phyloP scores from a whole-genome alignment of 148 eudicot genomes.

The Silene uniflora region DNA sequence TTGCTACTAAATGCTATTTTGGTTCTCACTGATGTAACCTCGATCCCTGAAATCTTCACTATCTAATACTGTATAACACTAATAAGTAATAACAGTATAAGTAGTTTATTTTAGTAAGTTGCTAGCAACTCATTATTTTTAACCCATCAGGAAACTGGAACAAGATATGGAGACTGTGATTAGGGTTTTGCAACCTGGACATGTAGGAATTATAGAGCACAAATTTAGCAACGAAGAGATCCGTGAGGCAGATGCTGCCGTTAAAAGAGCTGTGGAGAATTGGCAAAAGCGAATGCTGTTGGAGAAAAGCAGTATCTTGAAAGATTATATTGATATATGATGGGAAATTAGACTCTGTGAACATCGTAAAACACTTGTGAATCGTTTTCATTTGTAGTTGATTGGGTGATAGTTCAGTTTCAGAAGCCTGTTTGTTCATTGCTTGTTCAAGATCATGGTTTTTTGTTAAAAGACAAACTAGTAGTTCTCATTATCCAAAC shows the following conservation, averaged over 20 bases:
- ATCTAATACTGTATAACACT: too few relatives aligned
- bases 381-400: neutral
- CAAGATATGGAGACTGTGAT: conserved; percentile 89
- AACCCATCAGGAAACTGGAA: conserved; percentile 70
- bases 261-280: conserved; percentile 61
- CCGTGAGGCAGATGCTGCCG: conserved; percentile 51
- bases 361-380: neutral
- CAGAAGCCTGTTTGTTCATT: neutral
- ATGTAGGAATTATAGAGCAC: conserved; percentile 84
- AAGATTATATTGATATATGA: conserved; percentile 51
- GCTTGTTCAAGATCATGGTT: conserved; percentile 1
- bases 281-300: conserved; percentile 64
- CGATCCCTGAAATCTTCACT: neutral
- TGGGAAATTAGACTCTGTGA: neutral
- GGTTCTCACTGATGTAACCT: neutral
- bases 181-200: conserved; percentile 84
- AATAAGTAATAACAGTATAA: too few relatives aligned
- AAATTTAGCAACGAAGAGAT: conserved; percentile 82
- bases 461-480: neutral
- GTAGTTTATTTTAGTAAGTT: too few relatives aligned
- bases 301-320: conserved; percentile 49
- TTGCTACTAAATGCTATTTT: neutral
- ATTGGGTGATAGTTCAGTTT: neutral
- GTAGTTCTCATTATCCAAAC: neutral
- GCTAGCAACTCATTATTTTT: conserved; percentile 2